Conservation (phyloP, 2,329 filamentous ascomycete species). For the Microcyclosporella mali region DNA sequence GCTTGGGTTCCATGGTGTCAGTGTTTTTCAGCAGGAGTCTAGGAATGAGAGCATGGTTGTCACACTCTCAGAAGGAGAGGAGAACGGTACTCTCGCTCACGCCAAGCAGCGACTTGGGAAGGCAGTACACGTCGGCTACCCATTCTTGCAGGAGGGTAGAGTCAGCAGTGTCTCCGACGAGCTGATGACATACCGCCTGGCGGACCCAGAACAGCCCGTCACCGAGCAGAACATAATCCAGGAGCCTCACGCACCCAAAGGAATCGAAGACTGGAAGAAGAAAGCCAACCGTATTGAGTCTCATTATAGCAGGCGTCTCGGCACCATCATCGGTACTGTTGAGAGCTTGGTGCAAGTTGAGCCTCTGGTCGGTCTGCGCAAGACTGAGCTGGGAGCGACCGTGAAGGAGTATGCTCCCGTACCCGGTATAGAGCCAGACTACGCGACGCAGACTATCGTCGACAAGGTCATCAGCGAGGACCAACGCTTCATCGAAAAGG, state of each 20-base stretch:
- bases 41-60: slow-evolving; percentile 95
- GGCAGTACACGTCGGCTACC: slow-evolving; percentile 85
- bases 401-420: slow-evolving; percentile 89
- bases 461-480: slow-evolving; percentile 87
- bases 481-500: slow-evolving; percentile 84
- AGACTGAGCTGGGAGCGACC: slow-evolving; percentile 83
- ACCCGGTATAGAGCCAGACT: slow-evolving; percentile 77
- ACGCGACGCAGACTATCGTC: slow-evolving; percentile 85
- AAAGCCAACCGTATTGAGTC: slow-evolving; percentile 79
- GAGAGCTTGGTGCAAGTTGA: slow-evolving; percentile 89
- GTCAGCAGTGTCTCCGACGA: slow-evolving; percentile 86
- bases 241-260: slow-evolving; percentile 64
- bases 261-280: slow-evolving; percentile 76
- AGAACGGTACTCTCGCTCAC: slow-evolving; percentile 60
- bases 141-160: slow-evolving; percentile 90
- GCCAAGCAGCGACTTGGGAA: slow-evolving; percentile 78
- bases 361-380: slow-evolving; percentile 83
- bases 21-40: slow-evolving; percentile 91
- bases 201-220: slow-evolving; percentile 43
- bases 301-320: slow-evolving; percentile 84
- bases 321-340: slow-evolving; percentile 76
- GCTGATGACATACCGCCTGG: slow-evolving; percentile 77
- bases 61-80: slow-evolving; percentile 69
- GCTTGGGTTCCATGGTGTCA: slow-evolving; percentile 82
- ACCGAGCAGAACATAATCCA: slow-evolving; percentile 51